Percentiles rank a stretch among this genome's conserved stretches.
phyloP scores from a whole-genome alignment of 345 rosid genomes.

The Pugionium dolabratum region DNA sequence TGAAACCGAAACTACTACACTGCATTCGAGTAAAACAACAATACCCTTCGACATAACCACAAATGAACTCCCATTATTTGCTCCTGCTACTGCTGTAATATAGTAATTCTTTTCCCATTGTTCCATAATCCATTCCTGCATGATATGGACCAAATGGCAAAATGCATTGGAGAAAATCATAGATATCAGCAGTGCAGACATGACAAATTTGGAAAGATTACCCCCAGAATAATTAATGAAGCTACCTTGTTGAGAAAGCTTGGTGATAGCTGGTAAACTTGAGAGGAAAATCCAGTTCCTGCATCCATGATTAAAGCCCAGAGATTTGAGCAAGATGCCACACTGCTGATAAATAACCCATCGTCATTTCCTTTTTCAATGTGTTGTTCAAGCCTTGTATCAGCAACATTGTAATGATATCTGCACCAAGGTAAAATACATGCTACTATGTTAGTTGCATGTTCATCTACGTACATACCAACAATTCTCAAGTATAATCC shows the following conservation, averaged over 20 bases:
- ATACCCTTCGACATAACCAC: slow-evolving; percentile 97
- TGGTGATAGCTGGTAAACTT: slow-evolving; percentile 83
- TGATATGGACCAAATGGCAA: slow-evolving; percentile 16
- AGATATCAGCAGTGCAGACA: slow-evolving; percentile 19
- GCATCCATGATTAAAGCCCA: slow-evolving; percentile 99
- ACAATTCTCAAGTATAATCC: slow-evolving; percentile 15
- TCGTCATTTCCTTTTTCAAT: slow-evolving; percentile 89
- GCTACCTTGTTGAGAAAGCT: slow-evolving; percentile 85
- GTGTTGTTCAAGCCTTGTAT: slow-evolving; percentile 73
- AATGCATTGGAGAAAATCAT: slow-evolving; percentile 13
- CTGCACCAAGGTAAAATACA: slow-evolving; percentile 45
- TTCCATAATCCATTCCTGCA: slow-evolving; percentile 96
- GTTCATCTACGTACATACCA: slow-evolving; percentile 14
- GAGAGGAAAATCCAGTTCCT: slow-evolving; percentile 78
- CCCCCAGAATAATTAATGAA: slow-evolving; percentile 19
- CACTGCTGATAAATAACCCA: slow-evolving; percentile 86
- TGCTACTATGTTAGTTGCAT: slow-evolving; percentile 11
- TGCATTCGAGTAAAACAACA: slow-evolving; percentile 30
- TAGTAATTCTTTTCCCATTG: slow-evolving; percentile 97
- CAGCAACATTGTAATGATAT: slow-evolving; percentile 94
- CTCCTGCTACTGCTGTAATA: slow-evolving; percentile 95
- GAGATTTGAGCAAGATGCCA: slow-evolving; percentile 83
- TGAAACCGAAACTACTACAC: neutral
- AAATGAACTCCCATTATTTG: slow-evolving; percentile 79
- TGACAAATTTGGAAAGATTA: slow-evolving; percentile 7